Evolutionary conservation across 2,329 filamentous ascomycete species (phyloP), one percentile per base, ranked within the genome.

Genomic region (Venturia pyrina): DNA sequence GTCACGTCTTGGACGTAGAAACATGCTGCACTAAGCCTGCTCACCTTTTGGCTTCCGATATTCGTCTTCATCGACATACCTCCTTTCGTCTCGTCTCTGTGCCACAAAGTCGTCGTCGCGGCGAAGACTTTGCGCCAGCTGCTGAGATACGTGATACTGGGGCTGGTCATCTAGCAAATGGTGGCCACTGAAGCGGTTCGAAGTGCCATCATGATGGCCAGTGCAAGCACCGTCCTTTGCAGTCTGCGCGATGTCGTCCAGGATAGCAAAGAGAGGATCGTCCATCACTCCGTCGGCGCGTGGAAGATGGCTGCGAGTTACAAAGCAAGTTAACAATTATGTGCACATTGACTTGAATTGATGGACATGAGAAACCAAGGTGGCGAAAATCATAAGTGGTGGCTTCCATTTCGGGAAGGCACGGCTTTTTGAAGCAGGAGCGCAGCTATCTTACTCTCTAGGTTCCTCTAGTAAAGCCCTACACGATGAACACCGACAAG

Each of bases 171-270:
- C 53, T 19, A 56, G 50, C 50, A 56, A 13, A 6, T 56, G 24
- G 10, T 57, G 53, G 15, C 37, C 28, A 37, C 17, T 13, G 28
- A 57, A 57, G 53, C 32, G 13, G 53, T n/a, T 37, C 6, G 53
- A n/a, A 34, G 48, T 28, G 48, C 21, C 48, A 50, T 28, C 21
- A 15, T 11, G 21, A 28, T 50, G 7, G 48, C 48, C 24, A 53
- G n/a, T 53, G 28, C 28, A 2, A 15, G 5, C 40, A 62, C 40
- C 34, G n/a, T n/a, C 60, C 11, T 21, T 34, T 24, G 60, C 37
- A 15, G 40, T 46, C 60, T 62, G 7, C n/a, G 37, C 43, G 34
- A 62, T 60, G 24, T 68, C 48, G n/a, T 66, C 66, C 41, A 67
- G 65, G n/a, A 68, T 32, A 43, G 48, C 24, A 21, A 62, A 64